These are phyloP conservation scores for Aspergillus sojae DNA, from an alignment of 2,329 filamentous ascomycete species.

Conservation along the genomic window DNA sequence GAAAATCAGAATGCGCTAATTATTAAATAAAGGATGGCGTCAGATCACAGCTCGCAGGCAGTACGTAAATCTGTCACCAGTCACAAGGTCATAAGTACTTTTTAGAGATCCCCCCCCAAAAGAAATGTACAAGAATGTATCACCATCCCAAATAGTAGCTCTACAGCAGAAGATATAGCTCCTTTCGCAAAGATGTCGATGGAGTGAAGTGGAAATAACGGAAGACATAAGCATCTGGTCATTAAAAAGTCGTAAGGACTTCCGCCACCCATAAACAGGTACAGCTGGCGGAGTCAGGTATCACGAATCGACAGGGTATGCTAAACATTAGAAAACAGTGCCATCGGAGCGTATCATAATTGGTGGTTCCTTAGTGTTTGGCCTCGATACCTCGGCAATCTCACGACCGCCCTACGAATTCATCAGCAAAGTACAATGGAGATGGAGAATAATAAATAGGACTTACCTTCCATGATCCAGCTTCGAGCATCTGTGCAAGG, in stretches of 20 bases:
- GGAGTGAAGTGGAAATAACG: slow-evolving; percentile 7
- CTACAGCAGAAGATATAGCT: slow-evolving; percentile 5
- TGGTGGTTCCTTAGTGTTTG: slow-evolving; percentile 93
- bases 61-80: neutral
- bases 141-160: slow-evolving; percentile 1
- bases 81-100: slow-evolving; percentile 2
- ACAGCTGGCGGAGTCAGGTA: slow-evolving; percentile 29
- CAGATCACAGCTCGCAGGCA: neutral
- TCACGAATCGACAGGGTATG: slow-evolving; percentile 23
- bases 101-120: slow-evolving; percentile 1
- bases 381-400: slow-evolving; percentile 90
- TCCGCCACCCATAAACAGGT: slow-evolving; percentile 21
- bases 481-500: slow-evolving; percentile 88
- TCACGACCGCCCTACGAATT: slow-evolving; percentile 78
- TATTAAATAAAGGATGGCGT: neutral
- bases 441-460: neutral
- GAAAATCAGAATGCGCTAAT: neutral
- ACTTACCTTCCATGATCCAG: slow-evolving; percentile 94
- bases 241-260: slow-evolving; percentile 36
- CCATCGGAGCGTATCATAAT: slow-evolving; percentile 97
- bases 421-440: slow-evolving; percentile 25
- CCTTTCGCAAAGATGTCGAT: neutral
- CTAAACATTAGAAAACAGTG: slow-evolving; percentile 75
- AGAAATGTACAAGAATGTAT: slow-evolving; percentile 6
- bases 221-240: slow-evolving; percentile 27